These are phyloP conservation scores for Wickerhamiella qilinensis DNA, from an alignment of 805 yeast species.

Conservation along the genomic window DNA sequence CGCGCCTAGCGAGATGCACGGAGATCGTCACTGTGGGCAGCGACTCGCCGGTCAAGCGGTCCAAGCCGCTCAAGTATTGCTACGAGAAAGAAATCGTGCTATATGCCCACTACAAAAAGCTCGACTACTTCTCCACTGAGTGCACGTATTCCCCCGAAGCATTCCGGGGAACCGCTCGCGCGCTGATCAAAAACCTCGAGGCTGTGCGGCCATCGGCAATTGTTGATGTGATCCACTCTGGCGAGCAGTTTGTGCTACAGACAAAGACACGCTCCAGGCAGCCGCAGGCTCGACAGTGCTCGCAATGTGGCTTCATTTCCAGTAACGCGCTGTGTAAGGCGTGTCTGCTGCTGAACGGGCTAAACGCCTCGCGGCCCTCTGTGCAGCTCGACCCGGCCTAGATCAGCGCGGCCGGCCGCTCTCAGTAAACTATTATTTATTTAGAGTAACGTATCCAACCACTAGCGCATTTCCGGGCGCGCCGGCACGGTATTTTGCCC, in stretches of 20 bases:
- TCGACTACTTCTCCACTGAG: slow-evolving; percentile 93
- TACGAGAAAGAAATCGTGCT: slow-evolving; percentile 95
- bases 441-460: too few relatives aligned
- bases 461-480: too few relatives aligned
- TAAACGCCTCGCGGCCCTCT: slow-evolving; percentile 35
- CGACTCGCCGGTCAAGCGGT: slow-evolving; percentile 72
- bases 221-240: slow-evolving; percentile 85
- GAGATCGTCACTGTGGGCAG: slow-evolving; percentile 72
- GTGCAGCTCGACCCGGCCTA: too few relatives aligned
- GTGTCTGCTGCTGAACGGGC: slow-evolving; percentile 70
- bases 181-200: slow-evolving; percentile 77
- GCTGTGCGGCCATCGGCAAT: slow-evolving; percentile 84
- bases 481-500: too few relatives aligned
- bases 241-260: slow-evolving; percentile 34
- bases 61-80: slow-evolving; percentile 89
- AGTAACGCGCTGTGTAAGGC: slow-evolving; percentile 87
- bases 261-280: slow-evolving; percentile 9
- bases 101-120: slow-evolving; percentile 88
- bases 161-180: slow-evolving; percentile 92
- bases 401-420: too few relatives aligned
- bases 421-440: too few relatives aligned
- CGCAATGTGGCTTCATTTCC: slow-evolving; percentile 81
- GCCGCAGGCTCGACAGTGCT: slow-evolving; percentile 34
- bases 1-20: slow-evolving; percentile 77
- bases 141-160: slow-evolving; percentile 99